Percentiles rank a stretch among this genome's conserved stretches.
phyloP scores from a whole-genome alignment of 305 asterid species.

The Galium porrigens region DNA sequence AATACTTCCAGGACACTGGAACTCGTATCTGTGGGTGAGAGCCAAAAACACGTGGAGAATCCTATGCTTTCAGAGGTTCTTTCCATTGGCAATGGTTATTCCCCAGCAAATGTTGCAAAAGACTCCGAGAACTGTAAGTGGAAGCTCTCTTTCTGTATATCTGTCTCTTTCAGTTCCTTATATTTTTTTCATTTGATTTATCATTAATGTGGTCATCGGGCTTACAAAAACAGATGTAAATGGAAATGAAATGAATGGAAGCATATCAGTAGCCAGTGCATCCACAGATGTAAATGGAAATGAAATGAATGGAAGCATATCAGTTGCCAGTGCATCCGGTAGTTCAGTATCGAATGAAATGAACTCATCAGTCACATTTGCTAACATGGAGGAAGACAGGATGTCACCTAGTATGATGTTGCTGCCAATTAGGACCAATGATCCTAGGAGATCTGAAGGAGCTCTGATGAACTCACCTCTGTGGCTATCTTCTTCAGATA shows the following conservation, averaged over 20 bases:
- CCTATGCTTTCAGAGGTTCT: conserved; percentile 35
- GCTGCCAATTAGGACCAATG: conserved; percentile 18
- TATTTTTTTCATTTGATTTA: conserved; percentile 1
- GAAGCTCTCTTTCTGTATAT: conserved; percentile 11
- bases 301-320: conserved; percentile 15
- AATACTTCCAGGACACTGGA: conserved; percentile 22
- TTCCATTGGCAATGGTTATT: conserved; percentile 24
- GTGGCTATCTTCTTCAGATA: conserved; percentile 18
- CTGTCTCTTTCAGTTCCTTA: not conserved
- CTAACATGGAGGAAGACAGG: conserved; percentile 13
- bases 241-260: conserved; percentile 18
- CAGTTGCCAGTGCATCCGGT: conserved; percentile 19
- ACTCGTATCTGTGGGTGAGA: conserved; percentile 25
- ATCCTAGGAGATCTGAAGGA: conserved; percentile 24
- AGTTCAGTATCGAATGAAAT: conserved; percentile 14
- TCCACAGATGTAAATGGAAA: conserved; percentile 9
- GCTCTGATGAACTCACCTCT: conserved; percentile 14
- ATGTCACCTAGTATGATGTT: conserved; percentile 14
- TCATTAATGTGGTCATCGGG: conserved; percentile 11
- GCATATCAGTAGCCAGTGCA: conserved; percentile 18
- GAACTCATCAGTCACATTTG: conserved; percentile 13
- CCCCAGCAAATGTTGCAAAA: conserved; percentile 20
- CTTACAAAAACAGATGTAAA: conserved; percentile 23
- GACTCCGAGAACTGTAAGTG: conserved; percentile 29
- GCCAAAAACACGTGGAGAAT: conserved; percentile 20